Evolutionary conservation across 768 basidiomycete species (phyloP), one percentile per base, ranked within the genome.

Genomic region (Russula earlei): DNA sequence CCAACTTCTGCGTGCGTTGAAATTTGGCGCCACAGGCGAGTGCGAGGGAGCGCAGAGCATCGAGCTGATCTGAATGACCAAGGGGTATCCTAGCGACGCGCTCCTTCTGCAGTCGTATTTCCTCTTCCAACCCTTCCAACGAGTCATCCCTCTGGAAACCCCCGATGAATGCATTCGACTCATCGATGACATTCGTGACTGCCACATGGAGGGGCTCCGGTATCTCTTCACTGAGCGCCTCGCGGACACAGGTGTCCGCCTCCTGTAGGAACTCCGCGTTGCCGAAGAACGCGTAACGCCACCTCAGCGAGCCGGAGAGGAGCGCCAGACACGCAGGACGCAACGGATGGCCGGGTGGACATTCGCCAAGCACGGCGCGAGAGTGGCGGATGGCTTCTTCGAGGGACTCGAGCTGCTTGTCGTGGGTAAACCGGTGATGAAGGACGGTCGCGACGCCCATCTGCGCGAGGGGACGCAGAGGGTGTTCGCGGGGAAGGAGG

Each of bases 241-340:
- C 54, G 1, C 44, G n/a, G 8, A 22, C 8, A 15, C 41, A 41
- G 19, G 48, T 19, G 42, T 55, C 54, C 1, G 54, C 54, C 42
- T 55, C 42, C 2, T 5, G 31, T 24, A 55, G 25, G n/a, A 22
- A 55, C 54, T 49, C 41, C 19, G 19, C 24, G 20, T 44, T 27
- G n/a, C 54, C 48, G 25, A 49, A 55, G 48, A 36, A 49, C 17
- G 48, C 42, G 34, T 36, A 25, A 17, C 48, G 54, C 41, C 31
- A 48, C 41, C 34, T 42, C 15, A 49, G 48, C 8, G 33, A 42
- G 8, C 10, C 15, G 7, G 54, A 40, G 36, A 55, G 48, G 48
- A 49, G 48, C n/a, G 48, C 12, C 33, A 55, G 48, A 46, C 54
- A 55, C 14, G 8, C n/a, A 3, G 54, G 41, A 14, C 41, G 54